Evolutionary conservation across 352 stramenopile genomes (phyloP), one percentile per base, ranked within the genome.

Genomic region (Albugo laibachii): DNA sequence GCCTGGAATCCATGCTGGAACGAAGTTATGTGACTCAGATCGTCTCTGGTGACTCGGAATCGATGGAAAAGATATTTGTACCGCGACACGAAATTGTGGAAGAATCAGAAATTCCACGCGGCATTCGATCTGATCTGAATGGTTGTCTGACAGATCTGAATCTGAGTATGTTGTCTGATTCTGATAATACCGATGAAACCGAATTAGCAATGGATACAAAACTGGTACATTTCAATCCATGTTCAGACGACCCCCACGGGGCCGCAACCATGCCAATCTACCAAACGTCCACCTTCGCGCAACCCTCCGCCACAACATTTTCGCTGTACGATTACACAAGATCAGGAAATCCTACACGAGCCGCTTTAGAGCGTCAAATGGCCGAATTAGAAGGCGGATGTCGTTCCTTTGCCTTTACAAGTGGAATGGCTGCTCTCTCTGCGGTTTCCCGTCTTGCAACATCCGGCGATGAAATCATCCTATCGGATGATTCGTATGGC

Each of bases 401-500:
- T 56, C 66, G 63, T 37, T 77, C 72, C 14, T 93, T 95, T 49
- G 81, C 82, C 14, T 95, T 95, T 57, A 92, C 91, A 0, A 96
- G 83, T 19, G 94, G 94, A 49, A 97, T 98, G 91, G 92, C 92
- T 11, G 94, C 92, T 13, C 72, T 93, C n/a, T 87, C 83, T 13
- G 75, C 92, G 4, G 74, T 98, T 41, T 86, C 77, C 39, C 72
- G 94, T 34, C 68, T 96, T 15, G 82, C 94, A 34, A 71, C 84
- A 45, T 61, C 69, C 1, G 88, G 88, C n/a, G 73, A 96, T 47
- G 79, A 94, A 44, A 83, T 98, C 37, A 58, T 99, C 19, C 53
- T 96, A 21, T 94, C 83, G 19, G 73, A 95, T 44, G 93, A 98
- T 61, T 82, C 93, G 16, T 99, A 99, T 64, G 94, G 96, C 46